These are phyloP conservation scores for Lentinula guzmanii DNA, from an alignment of 768 basidiomycete genomes.

Conservation along the genomic window DNA sequence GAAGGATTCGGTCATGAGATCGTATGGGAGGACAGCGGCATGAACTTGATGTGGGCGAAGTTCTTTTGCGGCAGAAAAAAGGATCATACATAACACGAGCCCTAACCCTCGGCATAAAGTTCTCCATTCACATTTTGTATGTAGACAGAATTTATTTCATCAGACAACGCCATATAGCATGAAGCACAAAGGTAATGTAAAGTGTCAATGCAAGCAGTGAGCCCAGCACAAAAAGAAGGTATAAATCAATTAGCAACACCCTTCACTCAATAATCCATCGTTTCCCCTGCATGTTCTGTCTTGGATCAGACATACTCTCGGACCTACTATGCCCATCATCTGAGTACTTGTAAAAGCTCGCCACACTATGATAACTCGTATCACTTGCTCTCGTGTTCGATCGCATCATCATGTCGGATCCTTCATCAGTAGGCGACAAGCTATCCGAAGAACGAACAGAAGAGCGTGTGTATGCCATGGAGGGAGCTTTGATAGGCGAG, in stretches of 20 bases:
- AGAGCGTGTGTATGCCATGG: conserved; percentile 29
- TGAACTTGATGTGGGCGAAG: neutral
- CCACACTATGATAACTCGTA: conserved; percentile 31
- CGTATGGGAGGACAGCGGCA: neutral
- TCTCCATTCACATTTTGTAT: no score
- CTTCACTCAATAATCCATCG: conserved; percentile 24
- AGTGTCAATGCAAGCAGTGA: neutral
- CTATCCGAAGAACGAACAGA: conserved; percentile 21
- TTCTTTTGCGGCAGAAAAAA: neutral
- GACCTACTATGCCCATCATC: conserved; percentile 18
- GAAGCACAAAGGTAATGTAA: neutral
- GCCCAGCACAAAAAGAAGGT: neutral
- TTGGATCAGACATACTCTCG: conserved; percentile 1
- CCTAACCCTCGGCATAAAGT: neutral
- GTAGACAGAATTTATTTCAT: neutral
- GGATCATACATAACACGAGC: neutral
- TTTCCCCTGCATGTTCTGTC: conserved; percentile 9
- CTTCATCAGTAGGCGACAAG: conserved; percentile 19
- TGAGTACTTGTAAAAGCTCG: conserved; percentile 24
- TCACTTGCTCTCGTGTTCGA: conserved; percentile 32
- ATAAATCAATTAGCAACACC: neutral
- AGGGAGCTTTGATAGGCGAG: conserved; percentile 23
- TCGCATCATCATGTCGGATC: conserved; percentile 18
- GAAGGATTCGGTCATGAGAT: neutral
- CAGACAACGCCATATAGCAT: neutral